phyloP scores from a whole-genome alignment of 1,139 yeast species.

The Kurtzmaniella quercitrusa region DNA sequence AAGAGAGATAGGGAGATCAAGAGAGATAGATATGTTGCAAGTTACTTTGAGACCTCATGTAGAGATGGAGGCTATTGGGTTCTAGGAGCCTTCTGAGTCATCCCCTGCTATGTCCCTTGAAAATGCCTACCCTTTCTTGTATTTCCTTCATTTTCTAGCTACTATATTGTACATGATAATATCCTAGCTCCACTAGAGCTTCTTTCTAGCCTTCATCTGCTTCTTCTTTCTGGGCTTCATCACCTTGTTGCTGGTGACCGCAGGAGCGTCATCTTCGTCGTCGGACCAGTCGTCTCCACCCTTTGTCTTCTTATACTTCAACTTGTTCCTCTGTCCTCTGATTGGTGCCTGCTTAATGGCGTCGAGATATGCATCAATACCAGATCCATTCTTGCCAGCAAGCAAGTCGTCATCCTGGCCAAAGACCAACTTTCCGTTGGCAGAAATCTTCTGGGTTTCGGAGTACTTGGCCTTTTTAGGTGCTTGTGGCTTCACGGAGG shows the following conservation, averaged over 20 bases:
- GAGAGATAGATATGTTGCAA: too few relatives aligned
- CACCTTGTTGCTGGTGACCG: conserved; percentile 20
- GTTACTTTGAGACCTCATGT: too few relatives aligned
- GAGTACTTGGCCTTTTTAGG: conserved; percentile 40
- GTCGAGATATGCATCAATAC: conserved; percentile 87
- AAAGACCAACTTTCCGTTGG: conserved; percentile 47
- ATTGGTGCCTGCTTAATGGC: conserved; percentile 92
- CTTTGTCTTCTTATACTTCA: conserved; percentile 73
- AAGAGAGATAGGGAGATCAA: too few relatives aligned
- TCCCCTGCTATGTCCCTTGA: too few relatives aligned
- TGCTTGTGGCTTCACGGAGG: conserved; percentile 74
- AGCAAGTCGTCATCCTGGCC: conserved; percentile 47
- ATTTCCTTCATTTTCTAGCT: neutral
- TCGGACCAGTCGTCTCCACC: conserved; percentile 54
- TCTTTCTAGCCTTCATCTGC: conserved; percentile 51
- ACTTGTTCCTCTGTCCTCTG: conserved; percentile 85
- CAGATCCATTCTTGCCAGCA: conserved; percentile 43
- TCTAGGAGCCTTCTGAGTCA: too few relatives aligned
- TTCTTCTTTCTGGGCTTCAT: conserved; percentile 41
- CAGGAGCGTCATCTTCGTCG: conserved; percentile 31
- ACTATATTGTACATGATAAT: neutral
- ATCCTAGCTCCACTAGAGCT: conserved; percentile 28
- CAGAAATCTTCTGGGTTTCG: conserved; percentile 38
- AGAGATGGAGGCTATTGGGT: too few relatives aligned
- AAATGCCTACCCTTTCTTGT: too few relatives aligned